These are phyloP conservation scores for Turritis glabra DNA, from an alignment of 345 rosid genomes.

Conservation along the genomic window DNA sequence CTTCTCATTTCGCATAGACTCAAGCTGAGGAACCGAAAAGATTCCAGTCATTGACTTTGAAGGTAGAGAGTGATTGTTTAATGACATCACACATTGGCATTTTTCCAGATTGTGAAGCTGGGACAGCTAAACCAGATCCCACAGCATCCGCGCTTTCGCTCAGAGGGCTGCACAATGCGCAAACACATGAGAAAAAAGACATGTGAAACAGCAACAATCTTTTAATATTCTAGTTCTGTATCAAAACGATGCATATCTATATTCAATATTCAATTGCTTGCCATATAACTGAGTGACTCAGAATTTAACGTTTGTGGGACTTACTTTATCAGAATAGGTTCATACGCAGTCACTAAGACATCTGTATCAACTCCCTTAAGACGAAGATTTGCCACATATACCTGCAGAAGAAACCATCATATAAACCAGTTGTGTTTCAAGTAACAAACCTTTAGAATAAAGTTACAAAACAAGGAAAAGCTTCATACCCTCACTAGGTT, in stretches of 20 bases:
- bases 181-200: conserved; percentile 13
- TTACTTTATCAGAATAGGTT: conserved; percentile 72
- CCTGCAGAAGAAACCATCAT: conserved; percentile 43
- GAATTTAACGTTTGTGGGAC: conserved; percentile 10
- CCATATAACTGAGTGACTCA: neutral
- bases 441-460: neutral
- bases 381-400: conserved; percentile 76
- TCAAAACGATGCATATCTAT: neutral
- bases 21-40: conserved; percentile 53
- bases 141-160: conserved; percentile 74
- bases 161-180: conserved; percentile 52
- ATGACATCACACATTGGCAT: conserved; percentile 70
- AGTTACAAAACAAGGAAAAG: neutral
- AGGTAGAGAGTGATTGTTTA: conserved; percentile 62
- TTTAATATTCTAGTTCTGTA: neutral
- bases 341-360: conserved; percentile 68
- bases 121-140: conserved; percentile 67
- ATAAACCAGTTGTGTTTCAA: conserved; percentile 9
- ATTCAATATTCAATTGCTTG: neutral
- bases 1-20: neutral
- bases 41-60: conserved; percentile 76
- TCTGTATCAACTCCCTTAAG: conserved; percentile 80
- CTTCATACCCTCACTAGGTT: conserved; percentile 60
- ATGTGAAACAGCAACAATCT: neutral
- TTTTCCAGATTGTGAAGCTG: conserved; percentile 59